A percentile compares a stretch with the other conserved stretches of the same genome.
Evolutionary conservation across 177 flowering plant species (phyloP).

Genomic region (Vitis hybrid): DNA sequence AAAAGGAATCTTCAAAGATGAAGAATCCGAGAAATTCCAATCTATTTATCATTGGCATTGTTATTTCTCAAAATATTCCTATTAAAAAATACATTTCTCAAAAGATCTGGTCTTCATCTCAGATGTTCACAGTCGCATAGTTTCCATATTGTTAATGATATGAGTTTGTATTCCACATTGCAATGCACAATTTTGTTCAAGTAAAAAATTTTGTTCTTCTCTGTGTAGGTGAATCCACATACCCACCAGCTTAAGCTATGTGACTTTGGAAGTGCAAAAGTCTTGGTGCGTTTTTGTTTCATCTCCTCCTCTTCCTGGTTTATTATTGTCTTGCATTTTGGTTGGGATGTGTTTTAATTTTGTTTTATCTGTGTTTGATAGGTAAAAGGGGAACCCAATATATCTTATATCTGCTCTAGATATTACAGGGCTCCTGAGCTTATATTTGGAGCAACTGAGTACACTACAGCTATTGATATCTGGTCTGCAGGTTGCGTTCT

Average conservation of each 20-base stretch:
- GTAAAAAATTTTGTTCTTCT: background rate
- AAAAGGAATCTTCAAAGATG: too few relatives aligned
- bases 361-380: slow-evolving; percentile 19
- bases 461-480: slow-evolving; percentile 78
- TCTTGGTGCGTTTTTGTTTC: slow-evolving; percentile 42
- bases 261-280: slow-evolving; percentile 83
- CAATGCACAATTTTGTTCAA: background rate
- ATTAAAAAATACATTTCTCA: too few relatives aligned
- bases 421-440: slow-evolving; percentile 94
- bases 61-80: too few relatives aligned
- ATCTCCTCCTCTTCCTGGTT: background rate
- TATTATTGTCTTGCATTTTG: background rate
- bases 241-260: slow-evolving; percentile 77
- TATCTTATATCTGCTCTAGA: slow-evolving; percentile 89
- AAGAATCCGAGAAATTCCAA: too few relatives aligned
- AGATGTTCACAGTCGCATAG: too few relatives aligned
- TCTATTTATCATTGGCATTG: too few relatives aligned
- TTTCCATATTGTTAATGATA: too few relatives aligned
- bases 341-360: background rate
- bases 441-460: slow-evolving; percentile 92
- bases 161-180: too few relatives aligned
- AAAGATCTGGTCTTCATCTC: too few relatives aligned
- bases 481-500: slow-evolving; percentile 95
- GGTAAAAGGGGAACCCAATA: slow-evolving; percentile 92
- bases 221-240: slow-evolving; percentile 73